phyloP scores from a whole-genome alignment of 2,329 filamentous ascomycete species.

The Cercospora sp. region DNA sequence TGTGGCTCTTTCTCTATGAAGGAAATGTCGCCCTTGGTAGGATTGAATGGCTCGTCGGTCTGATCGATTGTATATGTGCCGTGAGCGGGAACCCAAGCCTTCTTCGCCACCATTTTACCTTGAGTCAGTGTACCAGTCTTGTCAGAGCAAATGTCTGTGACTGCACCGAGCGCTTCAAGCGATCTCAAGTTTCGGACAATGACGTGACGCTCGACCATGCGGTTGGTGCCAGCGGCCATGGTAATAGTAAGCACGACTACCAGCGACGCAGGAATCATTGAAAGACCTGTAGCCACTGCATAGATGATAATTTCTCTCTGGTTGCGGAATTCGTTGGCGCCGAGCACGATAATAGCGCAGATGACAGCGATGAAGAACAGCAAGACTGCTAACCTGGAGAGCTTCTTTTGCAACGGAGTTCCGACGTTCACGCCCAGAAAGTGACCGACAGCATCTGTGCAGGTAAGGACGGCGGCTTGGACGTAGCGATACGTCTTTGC shows the following conservation, averaged over 20 bases:
- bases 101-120: conserved; percentile 63
- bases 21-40: conserved; percentile 61
- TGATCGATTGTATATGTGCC: conserved; percentile 63
- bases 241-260: conserved; percentile 43
- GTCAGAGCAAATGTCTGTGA: conserved; percentile 68
- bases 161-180: conserved; percentile 64
- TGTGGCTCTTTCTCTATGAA: conserved; percentile 27
- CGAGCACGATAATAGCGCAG: conserved; percentile 68
- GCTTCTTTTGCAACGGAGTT: conserved; percentile 79
- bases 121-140: conserved; percentile 63
- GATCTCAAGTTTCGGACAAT: conserved; percentile 66
- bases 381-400: conserved; percentile 80
- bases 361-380: conserved; percentile 74
- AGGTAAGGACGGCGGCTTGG: conserved; percentile 54
- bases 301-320: conserved; percentile 65
- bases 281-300: conserved; percentile 61
- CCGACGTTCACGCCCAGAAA: conserved; percentile 71
- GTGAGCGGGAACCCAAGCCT: conserved; percentile 60
- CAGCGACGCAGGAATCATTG: conserved; percentile 60
- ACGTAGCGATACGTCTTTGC: conserved; percentile 41
- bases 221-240: conserved; percentile 59
- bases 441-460: conserved; percentile 59
- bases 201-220: conserved; percentile 65
- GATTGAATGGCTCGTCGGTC: conserved; percentile 59
- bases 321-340: conserved; percentile 58